Base-by-base conservation (phyloP, 805 yeast genomes). In the Tetrapisispora phaffii region DNA sequence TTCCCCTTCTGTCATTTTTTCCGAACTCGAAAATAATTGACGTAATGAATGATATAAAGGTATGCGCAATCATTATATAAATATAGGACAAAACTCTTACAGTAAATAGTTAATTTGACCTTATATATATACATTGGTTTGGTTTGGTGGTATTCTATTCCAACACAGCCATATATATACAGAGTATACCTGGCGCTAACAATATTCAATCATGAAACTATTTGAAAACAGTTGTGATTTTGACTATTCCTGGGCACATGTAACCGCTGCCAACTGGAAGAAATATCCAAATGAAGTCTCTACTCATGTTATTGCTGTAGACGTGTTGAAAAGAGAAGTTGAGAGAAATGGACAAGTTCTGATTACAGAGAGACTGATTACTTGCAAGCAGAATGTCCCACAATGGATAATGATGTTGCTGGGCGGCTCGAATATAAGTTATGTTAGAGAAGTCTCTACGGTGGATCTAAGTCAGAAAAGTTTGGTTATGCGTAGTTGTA, bases 211-310 rank as follows among this genome's bases (percentile, higher is more conserved):
- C 10, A 90, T 90, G 98, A 86, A 82, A 63, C 70, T 90, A 39
- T 89, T 87, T 60, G 77, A 77, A 35, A 75, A 84, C 34, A 65
- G 72, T 17, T 90, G 84, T 61, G 70, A 66, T 35, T 90, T 87
- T 63, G 69, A 78, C 45, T 89, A 93, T 59, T 77, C 94, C 0
- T 90, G 97, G 97, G 95, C 84, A 22, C 87, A 84, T 55, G 95
- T 90, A 22, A 83, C 96, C 0, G 88, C 95, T 1, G 97, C 97
- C 42, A 88, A 89, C 65, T 90, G 98, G 98, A 79, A 77, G 52
- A 90, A 90, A 55, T 90, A 90, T 66, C 98, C 98, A n/a, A 90
- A 93, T 61, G 95, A 88, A 55, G 72, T 82, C 47, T 80, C 96
- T 7, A 76, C 95, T 0, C 98, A 90, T 64, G 98, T 90, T 9